phyloP scores from a whole-genome alignment of 176 grass and related monocot genomes.

The Musa acuminata region DNA sequence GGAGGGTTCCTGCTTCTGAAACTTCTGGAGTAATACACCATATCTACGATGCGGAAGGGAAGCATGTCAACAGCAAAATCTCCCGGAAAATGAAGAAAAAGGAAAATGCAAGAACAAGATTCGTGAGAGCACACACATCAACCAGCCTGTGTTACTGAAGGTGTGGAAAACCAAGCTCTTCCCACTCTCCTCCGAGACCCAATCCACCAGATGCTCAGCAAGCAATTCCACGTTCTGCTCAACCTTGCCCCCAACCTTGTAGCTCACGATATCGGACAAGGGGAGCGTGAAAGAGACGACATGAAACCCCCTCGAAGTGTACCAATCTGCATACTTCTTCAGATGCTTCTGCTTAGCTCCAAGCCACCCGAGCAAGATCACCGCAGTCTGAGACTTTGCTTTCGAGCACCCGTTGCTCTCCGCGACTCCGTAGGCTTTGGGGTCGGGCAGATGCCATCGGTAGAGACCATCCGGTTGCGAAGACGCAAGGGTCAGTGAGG shows the following conservation, averaged over 20 bases:
- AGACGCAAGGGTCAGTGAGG: conserved; percentile 22
- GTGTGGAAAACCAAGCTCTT: conserved; percentile 90
- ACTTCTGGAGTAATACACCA: conserved; percentile 71
- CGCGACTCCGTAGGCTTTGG: conserved; percentile 5
- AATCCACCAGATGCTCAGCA: conserved; percentile 61
- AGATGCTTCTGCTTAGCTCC: conserved; percentile 85
- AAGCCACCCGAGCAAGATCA: conserved; percentile 81
- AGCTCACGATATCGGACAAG: conserved; percentile 71
- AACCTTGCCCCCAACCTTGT: conserved; percentile 57
- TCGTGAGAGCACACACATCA: conserved; percentile 36
- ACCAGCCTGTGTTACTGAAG: conserved; percentile 94
- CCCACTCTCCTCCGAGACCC: conserved; percentile 64
- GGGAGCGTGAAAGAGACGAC: conserved; percentile 75
- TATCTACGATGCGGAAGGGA: conserved; percentile 34
- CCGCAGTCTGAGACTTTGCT: conserved; percentile 48
- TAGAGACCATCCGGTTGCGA: conserved; percentile 47
- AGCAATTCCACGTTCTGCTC: conserved; percentile 64
- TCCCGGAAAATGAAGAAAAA: background rate
- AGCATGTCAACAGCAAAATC: background rate
- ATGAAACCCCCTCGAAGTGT: conserved; percentile 83
- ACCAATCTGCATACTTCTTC: conserved; percentile 54
- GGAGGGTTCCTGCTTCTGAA: conserved; percentile 49
- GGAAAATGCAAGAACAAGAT: no score
- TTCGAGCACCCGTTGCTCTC: background rate
- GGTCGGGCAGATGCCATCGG: conserved; percentile 77